These are phyloP conservation scores for Venturiaceae sp. DNA, from an alignment of 2,329 filamentous ascomycete genomes.

Conservation along the genomic window DNA sequence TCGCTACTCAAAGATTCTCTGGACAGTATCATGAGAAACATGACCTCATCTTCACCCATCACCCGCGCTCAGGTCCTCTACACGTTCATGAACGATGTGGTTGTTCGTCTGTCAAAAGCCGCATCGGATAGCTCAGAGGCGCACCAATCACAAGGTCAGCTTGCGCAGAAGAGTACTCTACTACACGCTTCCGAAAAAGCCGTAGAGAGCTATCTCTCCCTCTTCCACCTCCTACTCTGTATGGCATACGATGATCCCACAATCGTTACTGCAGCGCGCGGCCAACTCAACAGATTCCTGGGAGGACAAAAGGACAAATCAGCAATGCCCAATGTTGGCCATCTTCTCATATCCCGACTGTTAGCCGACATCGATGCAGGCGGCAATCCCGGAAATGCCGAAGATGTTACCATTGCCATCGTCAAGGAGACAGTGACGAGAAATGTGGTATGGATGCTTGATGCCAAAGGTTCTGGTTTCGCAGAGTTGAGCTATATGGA, in stretches of 20 bases:
- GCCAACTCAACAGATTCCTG: conserved; percentile 28
- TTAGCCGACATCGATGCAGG: conserved; percentile 18
- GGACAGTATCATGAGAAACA: conserved; percentile 14
- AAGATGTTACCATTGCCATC: conserved; percentile 29
- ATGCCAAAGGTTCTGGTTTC: conserved; percentile 22
- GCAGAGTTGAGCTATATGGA: conserved; percentile 40
- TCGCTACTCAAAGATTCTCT: conserved; percentile 18
- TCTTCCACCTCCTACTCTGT: conserved; percentile 42
- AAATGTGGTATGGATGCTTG: conserved; percentile 44
- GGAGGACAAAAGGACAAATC: conserved; percentile 29
- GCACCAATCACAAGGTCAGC: background rate
- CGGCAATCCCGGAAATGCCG: background rate
- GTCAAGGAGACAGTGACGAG: conserved; percentile 40
- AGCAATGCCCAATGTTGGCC: conserved; percentile 37
- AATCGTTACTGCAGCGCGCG: conserved; percentile 32
- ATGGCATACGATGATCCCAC: conserved; percentile 27
- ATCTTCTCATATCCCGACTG: conserved; percentile 37
- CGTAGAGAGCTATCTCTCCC: conserved; percentile 42
- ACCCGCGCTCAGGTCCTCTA: conserved; percentile 27
- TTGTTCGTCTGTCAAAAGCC: conserved; percentile 36
- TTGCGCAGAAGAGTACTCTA: conserved; percentile 27
- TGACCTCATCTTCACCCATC: conserved; percentile 15
- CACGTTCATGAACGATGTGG: conserved; percentile 41
- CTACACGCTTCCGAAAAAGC: conserved; percentile 42
- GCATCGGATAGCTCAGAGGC: conserved; percentile 10